Base-by-base conservation (phyloP, 2,329 filamentous ascomycete species). In the Hymenoscyphus scutula region DNA sequence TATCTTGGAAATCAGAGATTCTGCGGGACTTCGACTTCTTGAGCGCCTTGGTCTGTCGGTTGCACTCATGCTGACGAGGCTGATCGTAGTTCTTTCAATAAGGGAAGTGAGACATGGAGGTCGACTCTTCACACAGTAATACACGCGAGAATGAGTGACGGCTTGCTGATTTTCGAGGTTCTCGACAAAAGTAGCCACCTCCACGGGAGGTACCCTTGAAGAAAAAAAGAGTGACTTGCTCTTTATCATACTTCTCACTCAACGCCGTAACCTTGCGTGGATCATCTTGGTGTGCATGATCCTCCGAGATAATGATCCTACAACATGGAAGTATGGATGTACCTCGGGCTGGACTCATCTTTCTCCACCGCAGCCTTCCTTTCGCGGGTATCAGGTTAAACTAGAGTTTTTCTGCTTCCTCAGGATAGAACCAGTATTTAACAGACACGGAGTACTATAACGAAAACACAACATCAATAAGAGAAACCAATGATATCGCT, bases 241-340 rank as follows among this genome's bases (percentile, higher is more conserved):
- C 34, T 56, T 53, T 59, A 58, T n/a, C 54, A 51, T 17, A 41
- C 23, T 58, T 32, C 25, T 34, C 32, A 34, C 32, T 34, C 23
- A 27, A 45, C 53, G 54, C 58, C 55, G 34, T 58, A 38, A 34
- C 62, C 62, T 53, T 58, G 62, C 58, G 62, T 55, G 54, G 58
- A 61, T 61, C 58, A 45, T 54, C 54, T 58, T 53, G 58, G 29
- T 19, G 23, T 63, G 62, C 58, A 60, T 63, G 62, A 63, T 63
- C 62, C 62, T 60, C 41, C 58, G 17, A 29, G 45, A 58, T 59
- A 58, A 37, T 45, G 55, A 62, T 62, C 60, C 55, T 55, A 29
- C 55, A 29, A 53, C 51, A 53, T 19, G 19, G 27, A 41, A 25
- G n/a, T 15, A 11, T 38, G 30, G 30, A 41, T 27, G n/a, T 37